Conservation (phyloP, 2,329 filamentous ascomycete species). For the Phyllosticta citriasiana region DNA sequence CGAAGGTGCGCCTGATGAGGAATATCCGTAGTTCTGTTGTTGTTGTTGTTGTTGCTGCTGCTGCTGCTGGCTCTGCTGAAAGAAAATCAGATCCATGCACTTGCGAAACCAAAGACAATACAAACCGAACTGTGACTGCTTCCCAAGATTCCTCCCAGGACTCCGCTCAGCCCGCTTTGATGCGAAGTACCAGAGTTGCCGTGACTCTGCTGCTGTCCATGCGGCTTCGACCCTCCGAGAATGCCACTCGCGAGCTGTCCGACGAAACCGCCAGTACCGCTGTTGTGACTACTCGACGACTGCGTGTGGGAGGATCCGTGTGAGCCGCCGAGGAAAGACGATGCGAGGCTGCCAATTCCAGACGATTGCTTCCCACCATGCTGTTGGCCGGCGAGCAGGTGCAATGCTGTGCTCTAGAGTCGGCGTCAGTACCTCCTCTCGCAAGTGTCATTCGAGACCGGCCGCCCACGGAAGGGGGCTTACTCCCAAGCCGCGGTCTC, state of each 20-base stretch:
- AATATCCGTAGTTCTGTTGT: slow-evolving; percentile 53
- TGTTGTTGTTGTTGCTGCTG: slow-evolving; percentile 1
- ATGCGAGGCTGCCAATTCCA: slow-evolving; percentile 10
- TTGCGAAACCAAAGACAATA: background rate
- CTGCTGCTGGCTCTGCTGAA: background rate
- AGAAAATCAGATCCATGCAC: background rate
- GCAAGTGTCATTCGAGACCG: background rate
- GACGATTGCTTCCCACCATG: slow-evolving; percentile 6
- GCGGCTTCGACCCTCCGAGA: slow-evolving; percentile 26
- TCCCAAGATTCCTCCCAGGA: slow-evolving; percentile 26
- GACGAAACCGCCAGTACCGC: slow-evolving; percentile 25
- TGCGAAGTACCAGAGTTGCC: slow-evolving; percentile 11
- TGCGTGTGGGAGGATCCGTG: slow-evolving; percentile 7
- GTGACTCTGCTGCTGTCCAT: slow-evolving; percentile 28
- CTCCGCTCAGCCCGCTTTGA: slow-evolving; percentile 18
- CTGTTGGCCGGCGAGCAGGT: slow-evolving; percentile 8
- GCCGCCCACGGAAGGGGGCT: background rate
- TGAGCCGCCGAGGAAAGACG: slow-evolving; percentile 11
- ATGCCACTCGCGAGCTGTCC: slow-evolving; percentile 47
- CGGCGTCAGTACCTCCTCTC: background rate
- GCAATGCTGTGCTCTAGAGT: slow-evolving; percentile 7
- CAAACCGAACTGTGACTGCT: slow-evolving; percentile 24
- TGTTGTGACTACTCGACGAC: background rate
- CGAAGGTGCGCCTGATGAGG: slow-evolving; percentile 39
- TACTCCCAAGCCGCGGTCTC: slow-evolving; percentile 11